phyloP scores from a whole-genome alignment of 2,329 filamentous ascomycete genomes.

The Monilinia vaccinii-corymbosi region DNA sequence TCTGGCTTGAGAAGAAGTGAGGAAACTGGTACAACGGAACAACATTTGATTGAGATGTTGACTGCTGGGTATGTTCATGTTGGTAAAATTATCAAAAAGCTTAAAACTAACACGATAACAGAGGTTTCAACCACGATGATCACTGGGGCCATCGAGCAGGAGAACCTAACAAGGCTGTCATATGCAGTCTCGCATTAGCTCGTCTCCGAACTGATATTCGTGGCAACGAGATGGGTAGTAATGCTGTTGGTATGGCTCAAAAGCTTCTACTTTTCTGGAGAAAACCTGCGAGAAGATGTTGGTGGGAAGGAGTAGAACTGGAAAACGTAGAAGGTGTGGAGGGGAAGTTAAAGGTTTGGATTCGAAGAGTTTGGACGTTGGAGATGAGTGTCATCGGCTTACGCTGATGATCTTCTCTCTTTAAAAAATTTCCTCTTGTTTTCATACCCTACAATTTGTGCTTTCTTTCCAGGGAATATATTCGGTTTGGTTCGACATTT shows the following conservation, averaged over 20 bases:
- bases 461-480: constrained; percentile 6
- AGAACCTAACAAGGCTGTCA: constrained; percentile 96
- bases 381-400: constrained; percentile 95
- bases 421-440: not conserved
- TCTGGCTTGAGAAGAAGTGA: constrained; percentile 91
- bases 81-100: not conserved
- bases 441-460: constrained; percentile 9
- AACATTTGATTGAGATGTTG: constrained; percentile 98
- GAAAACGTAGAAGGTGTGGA: constrained; percentile 83
- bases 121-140: constrained; percentile 94
- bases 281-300: constrained; percentile 90
- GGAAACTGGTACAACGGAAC: constrained; percentile 91
- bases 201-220: constrained; percentile 87
- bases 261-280: constrained; percentile 97
- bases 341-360: constrained; percentile 95
- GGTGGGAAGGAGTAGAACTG: constrained; percentile 97
- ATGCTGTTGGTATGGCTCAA: constrained; percentile 93
- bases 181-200: constrained; percentile 90
- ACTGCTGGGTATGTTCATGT: constrained; percentile 72
- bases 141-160: constrained; percentile 94
- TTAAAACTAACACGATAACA: constrained; percentile 32
- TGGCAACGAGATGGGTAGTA: constrained; percentile 64
- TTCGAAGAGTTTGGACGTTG: constrained; percentile 92
- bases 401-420: constrained; percentile 33
- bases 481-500: not conserved